Evolutionary conservation across 208 protist genomes (phyloP).

Genomic region (Trypanosoma scelopori): DNA sequence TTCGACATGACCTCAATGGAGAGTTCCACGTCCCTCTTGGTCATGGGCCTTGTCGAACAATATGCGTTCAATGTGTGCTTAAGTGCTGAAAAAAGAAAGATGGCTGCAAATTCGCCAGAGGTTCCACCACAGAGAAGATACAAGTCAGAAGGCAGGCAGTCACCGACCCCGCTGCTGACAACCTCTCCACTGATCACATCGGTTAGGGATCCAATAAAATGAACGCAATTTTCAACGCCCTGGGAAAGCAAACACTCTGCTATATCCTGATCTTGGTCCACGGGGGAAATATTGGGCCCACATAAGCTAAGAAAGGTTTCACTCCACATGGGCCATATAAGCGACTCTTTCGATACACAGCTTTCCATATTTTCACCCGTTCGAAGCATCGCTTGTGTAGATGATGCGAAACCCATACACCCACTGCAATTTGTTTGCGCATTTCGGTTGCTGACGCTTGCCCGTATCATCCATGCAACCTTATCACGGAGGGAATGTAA

Average conservation of each 20-base stretch:
- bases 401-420: neutral
- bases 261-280: neutral
- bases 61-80: conserved; percentile 12
- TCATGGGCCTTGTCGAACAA: conserved; percentile 14
- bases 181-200: conserved; percentile 4
- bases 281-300: neutral
- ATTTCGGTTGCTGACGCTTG: conserved; percentile 4
- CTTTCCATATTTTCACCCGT: neutral
- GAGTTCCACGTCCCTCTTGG: conserved; percentile 3
- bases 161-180: neutral
- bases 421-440: neutral
- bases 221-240: conserved; percentile 2
- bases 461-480: conserved; percentile 16
- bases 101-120: conserved; percentile 25
- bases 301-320: conserved; percentile 7
- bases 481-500: conserved; percentile 13
- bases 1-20: conserved; percentile 24
- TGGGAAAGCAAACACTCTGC: conserved; percentile 14
- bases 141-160: neutral
- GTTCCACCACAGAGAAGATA: conserved; percentile 24
- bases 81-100: conserved; percentile 24
- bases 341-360: neutral
- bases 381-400: neutral
- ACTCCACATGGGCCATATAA: conserved; percentile 26
- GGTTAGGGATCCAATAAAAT: conserved; percentile 6